A percentile compares a stretch with the other conserved stretches of the same genome.
Conservation (phyloP, 176 grass and related monocot species). For the Oryza glaberrima region DNA sequence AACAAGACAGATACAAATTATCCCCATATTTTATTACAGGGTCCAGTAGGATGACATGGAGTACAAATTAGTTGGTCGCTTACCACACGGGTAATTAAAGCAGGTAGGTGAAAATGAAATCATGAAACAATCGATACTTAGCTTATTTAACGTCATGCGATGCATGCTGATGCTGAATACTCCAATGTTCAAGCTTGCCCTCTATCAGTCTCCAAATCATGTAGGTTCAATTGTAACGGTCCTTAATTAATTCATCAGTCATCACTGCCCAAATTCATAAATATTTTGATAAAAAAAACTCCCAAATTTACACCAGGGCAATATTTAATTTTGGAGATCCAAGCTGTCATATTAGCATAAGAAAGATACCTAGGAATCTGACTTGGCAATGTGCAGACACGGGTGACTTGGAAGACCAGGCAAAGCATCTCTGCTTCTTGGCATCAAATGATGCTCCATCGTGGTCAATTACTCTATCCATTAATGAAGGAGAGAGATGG, state of each 20-base stretch:
- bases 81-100: too few species aligned
- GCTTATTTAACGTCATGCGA: too few species aligned
- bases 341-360: slow-evolving; percentile 4
- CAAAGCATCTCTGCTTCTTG: slow-evolving; percentile 16
- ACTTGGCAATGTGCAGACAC: background rate
- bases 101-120: too few species aligned
- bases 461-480: background rate
- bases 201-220: background rate
- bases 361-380: background rate
- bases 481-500: background rate
- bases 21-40: too few species aligned
- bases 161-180: too few species aligned
- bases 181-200: background rate
- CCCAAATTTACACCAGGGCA: background rate
- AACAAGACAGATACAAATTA: too few species aligned
- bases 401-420: background rate
- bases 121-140: too few species aligned
- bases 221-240: background rate
- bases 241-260: background rate
- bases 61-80: too few species aligned
- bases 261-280: background rate
- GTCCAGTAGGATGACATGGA: too few species aligned
- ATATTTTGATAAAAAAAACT: background rate
- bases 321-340: background rate
- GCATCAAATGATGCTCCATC: background rate